Evolutionary conservation across 2,329 filamentous ascomycete species (phyloP).

Genomic region (Aspergillus quadrilineatus): DNA sequence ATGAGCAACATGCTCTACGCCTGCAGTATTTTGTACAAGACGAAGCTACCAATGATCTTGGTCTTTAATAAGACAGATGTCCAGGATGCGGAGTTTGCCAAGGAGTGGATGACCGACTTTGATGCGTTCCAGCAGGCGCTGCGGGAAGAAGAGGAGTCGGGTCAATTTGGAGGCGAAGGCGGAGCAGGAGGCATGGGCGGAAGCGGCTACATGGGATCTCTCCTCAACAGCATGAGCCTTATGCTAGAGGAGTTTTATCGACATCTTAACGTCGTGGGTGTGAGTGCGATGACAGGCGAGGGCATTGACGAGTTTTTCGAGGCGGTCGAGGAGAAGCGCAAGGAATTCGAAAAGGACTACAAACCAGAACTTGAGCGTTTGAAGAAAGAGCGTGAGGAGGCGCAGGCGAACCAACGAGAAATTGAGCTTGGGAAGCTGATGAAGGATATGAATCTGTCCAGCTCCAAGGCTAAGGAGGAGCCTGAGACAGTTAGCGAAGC

Average conservation of each 20-base stretch:
- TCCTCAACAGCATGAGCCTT: conserved; percentile 96
- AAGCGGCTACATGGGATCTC: conserved; percentile 91
- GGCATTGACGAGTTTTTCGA: conserved; percentile 93
- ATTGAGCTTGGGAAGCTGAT: conserved; percentile 89
- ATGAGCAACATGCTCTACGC: conserved; percentile 99
- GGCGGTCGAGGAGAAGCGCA: conserved; percentile 79
- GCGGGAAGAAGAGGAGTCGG: conserved; percentile 72
- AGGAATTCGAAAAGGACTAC: conserved; percentile 88
- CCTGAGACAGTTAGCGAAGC: conserved; percentile 50
- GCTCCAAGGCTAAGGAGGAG: conserved; percentile 32
- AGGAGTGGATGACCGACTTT: conserved; percentile 99
- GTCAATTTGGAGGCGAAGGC: conserved; percentile 71
- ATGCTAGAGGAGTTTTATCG: conserved; percentile 98
- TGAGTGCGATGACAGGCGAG: conserved; percentile 87
- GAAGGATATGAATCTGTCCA: conserved; percentile 76
- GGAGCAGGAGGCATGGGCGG: conserved; percentile 62
- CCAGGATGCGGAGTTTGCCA: conserved; percentile 84
- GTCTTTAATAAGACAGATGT: conserved; percentile 99
- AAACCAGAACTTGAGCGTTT: conserved; percentile 84
- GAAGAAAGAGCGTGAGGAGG: conserved; percentile 70
- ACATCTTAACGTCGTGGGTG: conserved; percentile 86
- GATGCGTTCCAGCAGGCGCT: conserved; percentile 90
- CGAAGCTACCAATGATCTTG: conserved; percentile 95
- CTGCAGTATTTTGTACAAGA: conserved; percentile 98
- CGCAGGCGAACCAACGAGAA: conserved; percentile 70